A percentile compares a stretch with the other conserved stretches of the same genome.
Evolutionary conservation across 2,329 filamentous ascomycete species (phyloP).

Genomic region (Metarhizium guizhouense): DNA sequence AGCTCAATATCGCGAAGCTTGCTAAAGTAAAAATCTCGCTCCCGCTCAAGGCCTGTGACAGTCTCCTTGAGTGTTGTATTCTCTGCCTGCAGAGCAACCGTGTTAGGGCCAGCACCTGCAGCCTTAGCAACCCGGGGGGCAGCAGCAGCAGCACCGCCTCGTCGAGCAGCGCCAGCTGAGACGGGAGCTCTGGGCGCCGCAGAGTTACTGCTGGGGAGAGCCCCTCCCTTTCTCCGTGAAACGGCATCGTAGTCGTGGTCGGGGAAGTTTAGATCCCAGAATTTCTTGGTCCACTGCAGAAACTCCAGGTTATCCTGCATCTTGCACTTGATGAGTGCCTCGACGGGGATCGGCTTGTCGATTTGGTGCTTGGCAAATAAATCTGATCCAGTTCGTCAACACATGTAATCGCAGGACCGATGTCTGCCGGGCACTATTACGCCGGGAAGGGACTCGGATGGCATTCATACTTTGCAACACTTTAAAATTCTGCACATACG

Average conservation of each 20-base stretch:
- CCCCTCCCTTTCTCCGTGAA: slow-evolving; percentile 69
- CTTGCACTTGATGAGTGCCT: slow-evolving; percentile 90
- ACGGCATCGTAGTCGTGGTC: slow-evolving; percentile 95
- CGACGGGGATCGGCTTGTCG: slow-evolving; percentile 83
- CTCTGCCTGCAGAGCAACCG: slow-evolving; percentile 71
- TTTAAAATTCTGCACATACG: slow-evolving; percentile 98
- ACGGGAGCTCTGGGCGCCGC: slow-evolving; percentile 33
- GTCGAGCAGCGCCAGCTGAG: slow-evolving; percentile 39
- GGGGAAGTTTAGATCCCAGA: slow-evolving; percentile 97
- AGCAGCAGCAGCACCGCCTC: slow-evolving; percentile 51
- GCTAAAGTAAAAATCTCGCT: slow-evolving; percentile 98
- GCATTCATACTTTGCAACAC: slow-evolving; percentile 75
- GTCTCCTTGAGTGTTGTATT: slow-evolving; percentile 88
- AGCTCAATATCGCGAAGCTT: slow-evolving; percentile 96
- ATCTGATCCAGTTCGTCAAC: slow-evolving; percentile 39
- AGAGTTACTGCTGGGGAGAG: slow-evolving; percentile 40
- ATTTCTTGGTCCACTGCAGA: slow-evolving; percentile 90
- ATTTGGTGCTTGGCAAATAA: slow-evolving; percentile 77
- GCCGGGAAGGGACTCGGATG: neutral
- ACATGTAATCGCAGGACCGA: neutral
- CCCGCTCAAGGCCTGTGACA: slow-evolving; percentile 86
- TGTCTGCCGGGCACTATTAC: neutral
- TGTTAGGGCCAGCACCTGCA: slow-evolving; percentile 48
- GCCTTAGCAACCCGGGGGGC: slow-evolving; percentile 35
- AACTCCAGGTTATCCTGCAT: slow-evolving; percentile 99